Conservation (phyloP, 1,284 basidiomycete genomes). For the Exsudoporus floridanus region DNA sequence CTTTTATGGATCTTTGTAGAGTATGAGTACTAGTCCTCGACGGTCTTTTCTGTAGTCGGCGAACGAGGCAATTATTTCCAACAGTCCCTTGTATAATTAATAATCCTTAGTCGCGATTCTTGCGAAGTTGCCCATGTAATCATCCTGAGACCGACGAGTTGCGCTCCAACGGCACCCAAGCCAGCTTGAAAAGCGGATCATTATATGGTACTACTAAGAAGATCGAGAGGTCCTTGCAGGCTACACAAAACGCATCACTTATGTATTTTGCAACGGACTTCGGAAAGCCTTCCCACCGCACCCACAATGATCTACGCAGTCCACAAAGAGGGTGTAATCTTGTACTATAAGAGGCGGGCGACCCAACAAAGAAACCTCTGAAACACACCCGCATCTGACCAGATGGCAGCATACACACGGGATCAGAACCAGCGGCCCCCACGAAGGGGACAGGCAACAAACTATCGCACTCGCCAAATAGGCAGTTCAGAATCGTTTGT, state of each 20-base stretch:
- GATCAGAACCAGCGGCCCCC: constrained; percentile 5
- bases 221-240: no score
- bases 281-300: background rate
- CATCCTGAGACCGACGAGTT: no score
- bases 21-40: constrained; percentile 1
- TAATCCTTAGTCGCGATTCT: no score
- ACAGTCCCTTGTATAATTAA: no score
- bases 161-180: no score
- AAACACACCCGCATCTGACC: background rate
- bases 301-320: constrained; percentile 7
- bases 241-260: no score
- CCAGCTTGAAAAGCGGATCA: no score
- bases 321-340: background rate
- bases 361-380: background rate
- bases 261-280: no score
- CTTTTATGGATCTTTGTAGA: constrained; percentile 26
- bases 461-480: background rate
- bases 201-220: no score
- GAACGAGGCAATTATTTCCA: background rate
- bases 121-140: no score
- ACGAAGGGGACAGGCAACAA: constrained; percentile 15
- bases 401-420: constrained; percentile 25
- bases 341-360: background rate
- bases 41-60: background rate
- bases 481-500: constrained; percentile 13